These are phyloP conservation scores for Marasmius oreades DNA, from an alignment of 1,284 basidiomycete species.

Conservation along the genomic window DNA sequence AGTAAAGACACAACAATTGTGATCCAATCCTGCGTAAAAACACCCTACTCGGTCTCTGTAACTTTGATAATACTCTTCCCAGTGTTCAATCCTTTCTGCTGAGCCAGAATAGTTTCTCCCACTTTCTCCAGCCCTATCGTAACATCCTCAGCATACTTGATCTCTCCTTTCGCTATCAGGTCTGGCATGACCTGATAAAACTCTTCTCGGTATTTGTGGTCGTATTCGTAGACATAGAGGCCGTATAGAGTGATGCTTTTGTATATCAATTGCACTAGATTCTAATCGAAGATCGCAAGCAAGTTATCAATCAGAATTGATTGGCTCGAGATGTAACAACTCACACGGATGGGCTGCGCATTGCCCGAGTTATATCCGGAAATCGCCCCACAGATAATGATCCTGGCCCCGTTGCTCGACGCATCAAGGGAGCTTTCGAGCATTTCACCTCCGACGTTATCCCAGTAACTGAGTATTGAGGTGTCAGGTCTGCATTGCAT, in stretches of 20 bases:
- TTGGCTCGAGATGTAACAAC: background rate
- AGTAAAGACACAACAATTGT: no score
- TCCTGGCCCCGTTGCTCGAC: background rate
- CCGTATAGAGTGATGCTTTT: constrained; percentile 53
- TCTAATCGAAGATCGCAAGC: constrained; percentile 19
- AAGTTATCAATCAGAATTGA: background rate
- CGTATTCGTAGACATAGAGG: constrained; percentile 48
- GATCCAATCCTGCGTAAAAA: no score
- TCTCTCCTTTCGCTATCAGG: constrained; percentile 41
- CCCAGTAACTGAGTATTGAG: constrained; percentile 30
- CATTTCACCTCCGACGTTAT: constrained; percentile 65
- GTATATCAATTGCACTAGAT: constrained; percentile 27
- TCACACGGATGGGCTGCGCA: constrained; percentile 26
- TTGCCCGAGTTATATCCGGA: constrained; percentile 29
- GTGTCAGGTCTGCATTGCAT: background rate
- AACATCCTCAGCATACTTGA: constrained; percentile 47
- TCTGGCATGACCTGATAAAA: constrained; percentile 47
- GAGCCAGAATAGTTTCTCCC: constrained; percentile 37
- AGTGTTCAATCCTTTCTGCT: constrained; percentile 41
- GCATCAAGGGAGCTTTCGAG: constrained; percentile 52
- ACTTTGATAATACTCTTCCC: constrained; percentile 25
- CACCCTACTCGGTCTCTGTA: constrained; percentile 4
- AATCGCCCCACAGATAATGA: constrained; percentile 11
- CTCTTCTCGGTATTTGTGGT: constrained; percentile 32
- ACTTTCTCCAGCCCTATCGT: constrained; percentile 36